These are phyloP conservation scores for Gomphus bonarii DNA, from an alignment of 1,284 basidiomycete species.

Conservation along the genomic window DNA sequence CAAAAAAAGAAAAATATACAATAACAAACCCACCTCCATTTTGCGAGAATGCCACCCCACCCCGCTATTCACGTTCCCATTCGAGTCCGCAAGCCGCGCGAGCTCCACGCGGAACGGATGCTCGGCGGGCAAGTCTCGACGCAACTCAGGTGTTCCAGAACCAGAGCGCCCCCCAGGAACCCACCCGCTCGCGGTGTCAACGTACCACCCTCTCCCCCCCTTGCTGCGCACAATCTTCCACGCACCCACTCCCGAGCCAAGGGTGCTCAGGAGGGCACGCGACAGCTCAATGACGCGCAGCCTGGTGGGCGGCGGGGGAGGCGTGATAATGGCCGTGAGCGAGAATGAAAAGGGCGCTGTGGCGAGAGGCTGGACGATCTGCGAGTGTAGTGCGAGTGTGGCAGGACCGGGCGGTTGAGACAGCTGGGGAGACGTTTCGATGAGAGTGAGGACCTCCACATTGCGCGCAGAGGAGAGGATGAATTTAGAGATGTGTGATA, in stretches of 20 bases:
- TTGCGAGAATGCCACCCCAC: constrained; percentile 95
- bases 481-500: constrained; percentile 64
- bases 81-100: constrained; percentile 63
- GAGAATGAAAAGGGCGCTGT: constrained; percentile 67
- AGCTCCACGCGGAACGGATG: constrained; percentile 65
- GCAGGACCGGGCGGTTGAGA: constrained; percentile 51
- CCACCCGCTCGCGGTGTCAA: constrained; percentile 82
- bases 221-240: constrained; percentile 90
- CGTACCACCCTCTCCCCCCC: constrained; percentile 93
- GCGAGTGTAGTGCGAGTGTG: constrained; percentile 53
- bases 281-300: constrained; percentile 86
- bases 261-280: constrained; percentile 56
- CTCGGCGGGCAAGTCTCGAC: constrained; percentile 47
- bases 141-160: constrained; percentile 23
- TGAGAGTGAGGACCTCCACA: constrained; percentile 81
- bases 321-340: constrained; percentile 21
- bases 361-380: constrained; percentile 70
- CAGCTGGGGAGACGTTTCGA: constrained; percentile 69
- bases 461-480: constrained; percentile 59
- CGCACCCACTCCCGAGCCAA: constrained; percentile 66
- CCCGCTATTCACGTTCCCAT: constrained; percentile 82
- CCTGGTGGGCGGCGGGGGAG: constrained; percentile 45
- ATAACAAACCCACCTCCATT: constrained; percentile 73
- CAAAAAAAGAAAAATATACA: constrained; percentile 33
- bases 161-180: constrained; percentile 28